Evolutionary conservation across 371 early-diverging fungal species (phyloP), one percentile per base, ranked within the genome.

Genomic region (Lichtheimia ramosa): DNA sequence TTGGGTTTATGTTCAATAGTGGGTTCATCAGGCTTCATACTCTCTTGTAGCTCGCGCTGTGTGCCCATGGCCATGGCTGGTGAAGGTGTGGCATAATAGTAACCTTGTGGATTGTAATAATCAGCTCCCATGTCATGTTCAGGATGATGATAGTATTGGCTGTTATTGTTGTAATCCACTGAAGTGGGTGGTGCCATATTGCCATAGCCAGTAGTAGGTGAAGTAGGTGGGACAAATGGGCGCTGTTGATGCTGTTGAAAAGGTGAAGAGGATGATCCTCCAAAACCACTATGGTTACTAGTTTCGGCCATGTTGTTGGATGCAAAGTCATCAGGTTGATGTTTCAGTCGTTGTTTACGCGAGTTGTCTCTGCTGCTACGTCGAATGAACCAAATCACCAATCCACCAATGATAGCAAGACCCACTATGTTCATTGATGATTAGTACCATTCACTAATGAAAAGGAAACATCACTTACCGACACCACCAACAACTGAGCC

Each of bases 401-500:
- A 16, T 23, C 71, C 74, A n/a, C 66, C 70, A 59, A 77, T 61
- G n/a, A 73, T 51, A 34, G 77, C 77, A 53, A 71, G 48, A 43
- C 77, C 77, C 18, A 71, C 77, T 75, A 53, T 40, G 43, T 39
- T 15, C 15, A 51, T 55, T 2, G 43, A 14, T n/a, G 18, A 18
- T 46, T 16, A 18, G 5, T 46, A 6, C 10, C 46, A 0, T 21
- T 46, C 15, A 46, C 18, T n/a, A n/a, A 21, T 1, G 21, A 18
- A 46, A 14, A 46, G 4, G 16, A 55, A 43, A 24, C 2, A 7
- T 13, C 24, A 51, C 64, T 64, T 64, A 59, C 64, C 59, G 13
- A 64, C 48, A 27, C 59, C 59, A 48, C 59, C 59, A 12, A 64
- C 64, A 18, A 54, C 58, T 0, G 64, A 27, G 28, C 59, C 64